phyloP scores from a whole-genome alignment of 371 early-diverging fungal species.

The Mucor saturninus region DNA sequence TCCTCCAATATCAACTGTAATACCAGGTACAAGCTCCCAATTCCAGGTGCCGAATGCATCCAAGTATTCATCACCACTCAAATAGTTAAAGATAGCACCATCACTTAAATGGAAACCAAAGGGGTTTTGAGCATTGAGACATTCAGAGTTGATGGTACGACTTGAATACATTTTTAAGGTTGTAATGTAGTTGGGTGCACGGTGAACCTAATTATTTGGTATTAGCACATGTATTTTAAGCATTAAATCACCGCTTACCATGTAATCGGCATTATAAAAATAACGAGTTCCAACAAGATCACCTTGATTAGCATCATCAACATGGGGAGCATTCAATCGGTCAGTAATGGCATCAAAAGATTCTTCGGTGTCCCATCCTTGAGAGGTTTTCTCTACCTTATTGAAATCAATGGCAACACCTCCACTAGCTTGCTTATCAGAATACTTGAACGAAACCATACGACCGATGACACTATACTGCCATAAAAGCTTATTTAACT shows the following conservation, averaged over 20 bases:
- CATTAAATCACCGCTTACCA: conserved; percentile 17
- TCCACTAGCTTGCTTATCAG: conserved; percentile 28
- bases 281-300: conserved; percentile 34
- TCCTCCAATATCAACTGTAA: conserved; percentile 29
- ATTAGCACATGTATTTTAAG: not conserved
- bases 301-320: conserved; percentile 37
- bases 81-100: conserved; percentile 38
- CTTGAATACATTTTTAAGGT: conserved; percentile 44
- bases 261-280: conserved; percentile 40
- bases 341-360: conserved; percentile 13
- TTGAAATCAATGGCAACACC: conserved; percentile 30
- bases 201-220: conserved; percentile 27
- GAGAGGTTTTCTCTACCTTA: conserved; percentile 17
- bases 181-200: conserved; percentile 28
- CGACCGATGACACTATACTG: conserved; percentile 41
- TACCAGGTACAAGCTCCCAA: conserved; percentile 40
- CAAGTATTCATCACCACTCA: conserved; percentile 38
- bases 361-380: conserved; percentile 21
- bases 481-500: conserved; percentile 26
- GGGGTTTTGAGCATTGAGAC: conserved; percentile 35
- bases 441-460: conserved; percentile 33
- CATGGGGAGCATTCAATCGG: conserved; percentile 15
- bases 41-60: conserved; percentile 37
- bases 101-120: conserved; percentile 38
- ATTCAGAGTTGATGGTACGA: conserved; percentile 42